Evolutionary conservation across 108 stramenopile species (phyloP).

Genomic region (Pseudonitzschia pungens): DNA sequence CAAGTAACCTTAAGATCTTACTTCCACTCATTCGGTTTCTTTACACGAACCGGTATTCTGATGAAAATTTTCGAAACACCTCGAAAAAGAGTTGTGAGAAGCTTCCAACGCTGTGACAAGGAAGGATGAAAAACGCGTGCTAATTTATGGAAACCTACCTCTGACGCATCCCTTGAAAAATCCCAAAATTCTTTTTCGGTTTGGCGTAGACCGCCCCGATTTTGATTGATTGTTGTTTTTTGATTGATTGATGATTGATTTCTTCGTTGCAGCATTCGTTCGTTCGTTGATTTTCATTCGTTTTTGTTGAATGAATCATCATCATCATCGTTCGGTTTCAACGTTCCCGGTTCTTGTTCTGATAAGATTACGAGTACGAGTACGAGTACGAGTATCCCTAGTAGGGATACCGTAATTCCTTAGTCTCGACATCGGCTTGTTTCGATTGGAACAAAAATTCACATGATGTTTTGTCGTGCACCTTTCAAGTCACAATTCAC

Average conservation of each 20-base stretch:
- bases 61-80: not conserved
- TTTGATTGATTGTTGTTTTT: not conserved
- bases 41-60: too few species aligned
- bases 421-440: too few species aligned
- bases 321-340: not conserved
- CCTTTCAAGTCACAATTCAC: not conserved
- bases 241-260: not conserved
- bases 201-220: not conserved
- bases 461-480: conserved; percentile 9
- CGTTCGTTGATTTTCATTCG: too few species aligned
- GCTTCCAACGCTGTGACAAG: not conserved
- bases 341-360: too few species aligned
- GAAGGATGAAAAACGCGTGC: not conserved
- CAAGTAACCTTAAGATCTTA: too few species aligned
- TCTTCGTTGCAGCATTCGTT: not conserved
- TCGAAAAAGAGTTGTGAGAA: not conserved
- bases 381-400: too few species aligned
- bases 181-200: not conserved
- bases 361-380: too few species aligned
- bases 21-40: too few species aligned
- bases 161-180: not conserved
- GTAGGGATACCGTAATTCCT: too few species aligned
- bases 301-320: not conserved
- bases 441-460: not conserved
- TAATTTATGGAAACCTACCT: not conserved